Conservation (phyloP, 192 early-diverging fungal species). For the Gamsiella multidivaricata region DNA sequence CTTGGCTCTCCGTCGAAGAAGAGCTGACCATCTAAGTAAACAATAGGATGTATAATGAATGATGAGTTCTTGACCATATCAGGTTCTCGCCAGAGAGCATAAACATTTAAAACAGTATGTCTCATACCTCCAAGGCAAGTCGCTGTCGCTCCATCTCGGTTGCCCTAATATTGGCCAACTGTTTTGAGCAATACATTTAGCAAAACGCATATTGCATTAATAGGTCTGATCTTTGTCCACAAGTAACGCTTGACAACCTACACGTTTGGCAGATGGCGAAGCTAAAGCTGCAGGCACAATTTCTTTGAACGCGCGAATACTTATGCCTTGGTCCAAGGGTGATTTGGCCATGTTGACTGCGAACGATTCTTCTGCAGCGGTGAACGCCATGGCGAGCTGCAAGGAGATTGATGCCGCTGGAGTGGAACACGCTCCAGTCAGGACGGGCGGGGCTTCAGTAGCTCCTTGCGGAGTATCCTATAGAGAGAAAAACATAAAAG, state of each 20-base stretch:
- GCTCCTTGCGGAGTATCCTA: slow-evolving; percentile 12
- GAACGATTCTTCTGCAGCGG: slow-evolving; percentile 10
- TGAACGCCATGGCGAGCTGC: slow-evolving; percentile 3
- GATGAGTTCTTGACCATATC: too few relatives aligned
- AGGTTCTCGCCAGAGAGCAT: too few relatives aligned
- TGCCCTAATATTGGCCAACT: not conserved
- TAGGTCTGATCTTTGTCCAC: not conserved
- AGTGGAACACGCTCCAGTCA: slow-evolving; percentile 2
- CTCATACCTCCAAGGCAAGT: slow-evolving; percentile 5
- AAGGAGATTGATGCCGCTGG: not conserved
- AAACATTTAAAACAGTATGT: too few relatives aligned
- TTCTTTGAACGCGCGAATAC: not conserved
- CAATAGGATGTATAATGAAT: too few relatives aligned
- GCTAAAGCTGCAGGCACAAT: not conserved
- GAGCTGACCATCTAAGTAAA: too few relatives aligned
- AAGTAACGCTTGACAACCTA: slow-evolving; percentile 1
- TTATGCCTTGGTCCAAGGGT: not conserved
- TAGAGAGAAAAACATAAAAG: slow-evolving; percentile 9
- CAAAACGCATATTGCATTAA: too few relatives aligned
- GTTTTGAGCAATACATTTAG: slow-evolving; percentile 8
- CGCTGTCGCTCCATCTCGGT: not conserved
- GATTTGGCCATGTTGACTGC: not conserved
- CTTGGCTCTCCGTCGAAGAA: too few relatives aligned
- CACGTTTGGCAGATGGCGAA: slow-evolving; percentile 10
- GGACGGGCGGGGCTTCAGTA: not conserved